These are phyloP conservation scores for Populus alba DNA, from an alignment of 345 rosid genomes.

Conservation along the genomic window DNA sequence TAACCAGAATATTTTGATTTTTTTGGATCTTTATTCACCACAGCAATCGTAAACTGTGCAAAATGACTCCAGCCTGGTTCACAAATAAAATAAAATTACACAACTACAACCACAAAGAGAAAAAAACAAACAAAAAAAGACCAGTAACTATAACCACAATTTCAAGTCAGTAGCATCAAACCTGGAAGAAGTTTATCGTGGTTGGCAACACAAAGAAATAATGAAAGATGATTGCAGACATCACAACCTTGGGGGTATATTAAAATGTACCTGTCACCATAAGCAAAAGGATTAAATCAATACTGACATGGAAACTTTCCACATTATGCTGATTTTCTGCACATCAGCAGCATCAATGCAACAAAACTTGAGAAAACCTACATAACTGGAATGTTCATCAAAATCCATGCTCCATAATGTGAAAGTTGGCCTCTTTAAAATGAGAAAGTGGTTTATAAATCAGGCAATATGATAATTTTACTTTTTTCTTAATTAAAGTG, in stretches of 20 bases:
- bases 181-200: constrained; percentile 97
- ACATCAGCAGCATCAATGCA: not conserved
- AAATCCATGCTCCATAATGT: not conserved
- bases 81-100: constrained; percentile 8
- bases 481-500: not conserved
- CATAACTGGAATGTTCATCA: not conserved
- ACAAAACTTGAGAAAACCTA: not conserved
- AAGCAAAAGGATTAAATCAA: constrained; percentile 8
- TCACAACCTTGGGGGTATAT: constrained; percentile 93
- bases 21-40: constrained; percentile 79
- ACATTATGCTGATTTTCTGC: not conserved
- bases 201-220: constrained; percentile 88
- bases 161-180: constrained; percentile 22
- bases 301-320: not conserved
- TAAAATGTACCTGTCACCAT: constrained; percentile 69
- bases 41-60: constrained; percentile 95
- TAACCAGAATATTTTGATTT: constrained; percentile 89
- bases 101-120: constrained; percentile 6
- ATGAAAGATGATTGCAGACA: constrained; percentile 83
- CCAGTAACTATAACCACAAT: not conserved
- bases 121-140: not conserved
- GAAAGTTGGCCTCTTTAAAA: not conserved
- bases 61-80: constrained; percentile 92
- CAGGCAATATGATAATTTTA: not conserved
- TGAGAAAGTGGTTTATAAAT: not conserved